Evolutionary conservation across 345 rosid genomes (phyloP).

Genomic region (Erysimum cheiranthoides): DNA sequence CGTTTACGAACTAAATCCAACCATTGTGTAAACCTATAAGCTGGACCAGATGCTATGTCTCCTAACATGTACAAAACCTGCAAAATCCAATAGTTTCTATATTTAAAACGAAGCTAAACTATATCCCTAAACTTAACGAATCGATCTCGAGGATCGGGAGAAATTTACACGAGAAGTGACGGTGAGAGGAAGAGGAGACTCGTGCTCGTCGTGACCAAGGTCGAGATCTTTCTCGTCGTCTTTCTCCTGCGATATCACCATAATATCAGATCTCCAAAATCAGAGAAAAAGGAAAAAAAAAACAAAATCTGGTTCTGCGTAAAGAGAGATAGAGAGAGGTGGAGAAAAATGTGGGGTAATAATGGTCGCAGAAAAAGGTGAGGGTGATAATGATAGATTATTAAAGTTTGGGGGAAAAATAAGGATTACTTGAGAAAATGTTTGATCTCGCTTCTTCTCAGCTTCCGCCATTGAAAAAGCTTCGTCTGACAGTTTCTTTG

Average conservation of each 20-base stretch:
- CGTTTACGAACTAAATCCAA: conserved; percentile 98
- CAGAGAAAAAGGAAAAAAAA: background rate
- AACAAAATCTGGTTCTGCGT: conserved; percentile 30
- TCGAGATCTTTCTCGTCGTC: conserved; percentile 65
- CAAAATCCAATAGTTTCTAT: background rate
- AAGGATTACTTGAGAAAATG: conserved; percentile 36
- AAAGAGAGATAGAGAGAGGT: background rate
- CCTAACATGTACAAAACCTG: conserved; percentile 99
- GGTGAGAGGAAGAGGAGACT: conserved; percentile 77
- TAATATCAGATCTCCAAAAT: conserved; percentile 37
- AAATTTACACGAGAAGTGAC: conserved; percentile 87
- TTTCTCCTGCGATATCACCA: conserved; percentile 61
- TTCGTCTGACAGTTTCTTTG: conserved; percentile 12
- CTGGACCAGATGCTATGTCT: conserved; percentile 88
- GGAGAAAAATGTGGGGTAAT: conserved; percentile 28
- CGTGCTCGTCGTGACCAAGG: conserved; percentile 63
- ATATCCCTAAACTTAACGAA: background rate
- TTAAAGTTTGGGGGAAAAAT: background rate
- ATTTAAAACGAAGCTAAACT: background rate
- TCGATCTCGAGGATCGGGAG: background rate
- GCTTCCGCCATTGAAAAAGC: conserved; percentile 43
- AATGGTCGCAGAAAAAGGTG: conserved; percentile 24
- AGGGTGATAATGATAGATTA: conserved; percentile 23
- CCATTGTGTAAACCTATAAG: conserved; percentile 90
- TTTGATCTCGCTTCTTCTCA: conserved; percentile 44